Evolutionary conservation across 306 rosid species (phyloP).

Genomic region (Begonia loranthoides): DNA sequence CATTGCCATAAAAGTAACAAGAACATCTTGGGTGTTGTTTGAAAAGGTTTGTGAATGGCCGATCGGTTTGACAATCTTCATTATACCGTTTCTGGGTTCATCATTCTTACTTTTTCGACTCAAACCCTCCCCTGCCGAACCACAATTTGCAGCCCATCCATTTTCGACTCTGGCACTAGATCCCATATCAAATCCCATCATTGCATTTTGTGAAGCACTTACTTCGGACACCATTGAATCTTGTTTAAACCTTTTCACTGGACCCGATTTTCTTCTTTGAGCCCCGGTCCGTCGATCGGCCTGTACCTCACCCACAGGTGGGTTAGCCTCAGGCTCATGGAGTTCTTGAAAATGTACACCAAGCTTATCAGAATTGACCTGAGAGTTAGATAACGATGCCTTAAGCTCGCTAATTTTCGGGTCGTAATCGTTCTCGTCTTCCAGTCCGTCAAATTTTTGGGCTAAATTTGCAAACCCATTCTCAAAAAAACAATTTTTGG

Average conservation of each 20-base stretch:
- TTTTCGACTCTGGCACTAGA: conserved; percentile 14
- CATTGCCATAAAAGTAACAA: conserved; percentile 59
- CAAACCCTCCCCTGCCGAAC: conserved; percentile 23
- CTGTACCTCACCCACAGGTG: no score
- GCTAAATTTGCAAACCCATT: conserved; percentile 16
- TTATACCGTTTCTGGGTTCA: conserved; percentile 27
- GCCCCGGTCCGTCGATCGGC: conserved; percentile 54
- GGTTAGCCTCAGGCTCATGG: no score
- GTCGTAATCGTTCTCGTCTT: conserved; percentile 39
- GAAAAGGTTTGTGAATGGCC: conserved; percentile 51
- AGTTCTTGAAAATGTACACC: conserved; percentile 40
- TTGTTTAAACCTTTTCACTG: conserved; percentile 74
- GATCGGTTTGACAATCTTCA: conserved; percentile 68
- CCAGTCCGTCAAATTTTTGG: conserved; percentile 13
- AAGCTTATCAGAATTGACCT: no score
- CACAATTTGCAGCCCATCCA: conserved; percentile 19
- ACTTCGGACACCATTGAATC: conserved; percentile 21
- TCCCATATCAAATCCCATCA: no score
- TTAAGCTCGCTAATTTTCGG: conserved; percentile 77
- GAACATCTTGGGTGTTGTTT: conserved; percentile 44
- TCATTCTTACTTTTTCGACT: conserved; percentile 19
- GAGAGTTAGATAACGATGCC: no score
- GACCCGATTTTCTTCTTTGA: conserved; percentile 69
- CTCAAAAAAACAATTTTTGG: conserved; percentile 15
- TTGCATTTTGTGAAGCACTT: conserved; percentile 24